Evolutionary conservation across 352 stramenopile genomes (phyloP), one percentile per base, ranked within the genome.

Genomic region (Globisporangium cederbergense): DNA sequence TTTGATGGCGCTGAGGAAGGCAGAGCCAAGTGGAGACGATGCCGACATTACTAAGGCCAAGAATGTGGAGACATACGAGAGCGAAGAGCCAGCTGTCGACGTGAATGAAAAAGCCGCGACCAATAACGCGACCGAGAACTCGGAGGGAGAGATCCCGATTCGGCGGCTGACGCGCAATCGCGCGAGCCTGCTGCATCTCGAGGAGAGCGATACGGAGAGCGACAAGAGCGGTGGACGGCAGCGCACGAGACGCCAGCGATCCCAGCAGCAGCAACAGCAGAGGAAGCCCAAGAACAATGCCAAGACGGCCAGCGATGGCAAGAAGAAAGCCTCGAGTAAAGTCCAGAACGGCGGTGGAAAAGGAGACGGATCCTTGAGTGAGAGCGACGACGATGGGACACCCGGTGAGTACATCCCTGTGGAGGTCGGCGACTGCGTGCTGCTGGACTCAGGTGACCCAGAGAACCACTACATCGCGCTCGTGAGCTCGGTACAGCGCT

Each of bases 401-500:
- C 62, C 74, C 18, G 80, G 64, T 9, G 79, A 91, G 46, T 90
- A 87, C 45, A 67, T 92, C 38, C 69, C 81, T 32, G 73, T 93
- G 1, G 71, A 91, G 61, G 81, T 90, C 10, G 86, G 86, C 13
- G 83, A 95, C 67, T 92, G 82, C 34, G 84, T 95, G 49, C 66
- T 93, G 50, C 62, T 95, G 54, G 83, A 93, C 74, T 93, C 83
- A 34, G 81, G 83, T 45, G 76, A 89, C 50, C 58, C 76, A 0
- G 68, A 89, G 30, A 73, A 95, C 59, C 69, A 81, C 25, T 93
- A 76, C 56, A 74, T 95, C 30, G 86, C 86, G 13, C 78, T 95
- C 10, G 86, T 95, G 25, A 89, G 79, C 65, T 81, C 73, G 7
- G 76, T 95, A 4, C 79, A 93, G 69, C 79, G 75, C 1, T 89